Evolutionary conservation across 2,329 filamentous ascomycete species (phyloP), one percentile per base, ranked within the genome.

Genomic region (Aureobasidium uvarum): DNA sequence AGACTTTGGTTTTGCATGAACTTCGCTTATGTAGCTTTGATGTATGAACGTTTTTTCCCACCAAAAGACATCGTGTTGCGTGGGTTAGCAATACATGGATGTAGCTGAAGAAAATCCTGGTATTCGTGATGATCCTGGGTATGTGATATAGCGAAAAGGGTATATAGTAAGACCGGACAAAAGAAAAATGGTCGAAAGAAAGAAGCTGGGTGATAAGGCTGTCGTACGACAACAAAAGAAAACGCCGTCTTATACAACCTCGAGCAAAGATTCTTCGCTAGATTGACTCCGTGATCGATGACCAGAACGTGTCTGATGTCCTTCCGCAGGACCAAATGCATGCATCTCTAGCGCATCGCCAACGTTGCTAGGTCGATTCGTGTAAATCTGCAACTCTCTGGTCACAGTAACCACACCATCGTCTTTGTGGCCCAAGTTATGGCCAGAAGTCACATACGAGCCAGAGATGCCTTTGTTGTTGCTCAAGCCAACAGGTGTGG

Each of bases 371-470:
- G 48, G 48, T 36, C 51, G 31, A 14, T 64, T 39, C 1, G 28
- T n/a, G 20, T 8, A 46, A 0, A 64, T 16, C 14, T 55, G 41
- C 25, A 65, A 33, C 23, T 65, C 63, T 18, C 20, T 58, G 1
- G 63, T 65, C 2, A 65, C 63, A 4, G 63, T 65, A 8, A 65
- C 52, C 3, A 65, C 33, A 23, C 52, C 63, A 31, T 65, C 46
- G 11, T 65, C 63, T 43, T 65, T 65, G 25, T n/a, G 31, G 8
- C 38, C 31, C 38, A 58, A 4, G 3, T 43, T 18, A 14, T 55
- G 36, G 1, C 50, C 39, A 25, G 60, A 64, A 6, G 60, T 55
- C n/a, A 64, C 28, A 14, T 54, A 54, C 1, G 60, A 64, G 5
- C 50, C 50, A n/a, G 38, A 55, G 13, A 65, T 18, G 5, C 63